phyloP scores from a whole-genome alignment of 805 yeast species.

The Saccharomyces mikatae region DNA sequence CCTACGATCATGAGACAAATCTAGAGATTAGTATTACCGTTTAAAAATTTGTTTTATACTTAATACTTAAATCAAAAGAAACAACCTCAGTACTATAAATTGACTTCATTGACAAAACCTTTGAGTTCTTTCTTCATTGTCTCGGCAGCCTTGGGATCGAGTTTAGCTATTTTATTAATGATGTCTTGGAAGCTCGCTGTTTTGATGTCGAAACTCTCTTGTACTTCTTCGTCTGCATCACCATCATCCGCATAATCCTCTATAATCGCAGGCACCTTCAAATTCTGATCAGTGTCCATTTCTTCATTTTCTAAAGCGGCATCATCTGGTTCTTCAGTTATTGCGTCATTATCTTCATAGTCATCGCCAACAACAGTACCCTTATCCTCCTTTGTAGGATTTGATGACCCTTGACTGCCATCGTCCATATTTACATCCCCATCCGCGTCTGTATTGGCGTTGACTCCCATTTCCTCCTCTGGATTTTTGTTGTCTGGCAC shows the following conservation, averaged over 20 bases:
- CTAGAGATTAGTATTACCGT: background rate
- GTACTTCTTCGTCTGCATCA: conserved; percentile 15
- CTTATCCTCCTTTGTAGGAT: conserved; percentile 2
- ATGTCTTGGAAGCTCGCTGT: conserved; percentile 27
- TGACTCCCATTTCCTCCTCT: conserved; percentile 18
- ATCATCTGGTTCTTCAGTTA: conserved; percentile 28
- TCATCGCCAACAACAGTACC: conserved; percentile 13
- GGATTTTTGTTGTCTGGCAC: conserved; percentile 21
- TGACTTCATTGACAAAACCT: conserved; percentile 23
- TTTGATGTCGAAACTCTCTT: conserved; percentile 19
- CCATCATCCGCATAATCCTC: conserved; percentile 19
- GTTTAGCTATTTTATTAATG: conserved; percentile 19
- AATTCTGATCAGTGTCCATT: conserved; percentile 25
- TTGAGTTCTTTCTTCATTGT: conserved; percentile 13
- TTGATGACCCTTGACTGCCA: conserved; percentile 6
- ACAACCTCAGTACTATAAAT: conserved; percentile 6
- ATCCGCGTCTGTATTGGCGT: conserved; percentile 21
- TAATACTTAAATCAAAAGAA: background rate
- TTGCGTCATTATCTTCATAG: conserved; percentile 27
- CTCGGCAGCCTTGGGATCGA: conserved; percentile 20
- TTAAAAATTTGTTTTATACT: background rate
- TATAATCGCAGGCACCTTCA: conserved; percentile 16
- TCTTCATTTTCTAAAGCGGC: conserved; percentile 28
- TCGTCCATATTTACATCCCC: conserved; percentile 21
- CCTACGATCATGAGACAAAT: background rate